Evolutionary conservation across 306 rosid species (phyloP), one percentile per base, ranked within the genome.

Genomic region (Coriaria nepalensis): DNA sequence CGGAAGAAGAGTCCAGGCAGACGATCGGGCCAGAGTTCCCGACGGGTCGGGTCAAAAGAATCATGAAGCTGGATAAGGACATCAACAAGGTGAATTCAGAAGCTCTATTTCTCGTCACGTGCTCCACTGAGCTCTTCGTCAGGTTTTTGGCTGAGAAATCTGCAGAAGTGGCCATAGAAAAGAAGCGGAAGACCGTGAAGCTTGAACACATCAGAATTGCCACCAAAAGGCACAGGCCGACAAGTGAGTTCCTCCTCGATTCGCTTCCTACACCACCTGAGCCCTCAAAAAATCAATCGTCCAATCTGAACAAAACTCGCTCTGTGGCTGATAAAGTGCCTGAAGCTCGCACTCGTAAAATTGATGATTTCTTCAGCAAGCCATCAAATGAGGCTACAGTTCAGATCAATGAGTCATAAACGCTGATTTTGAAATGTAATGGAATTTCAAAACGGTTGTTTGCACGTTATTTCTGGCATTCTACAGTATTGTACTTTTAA

Each of bases 121-220:
- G 64, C 71, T 78, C 94, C 50, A 61, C 96, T 37, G 79, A 84
- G 64, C 71, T 90, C 11, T 90, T 90, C 73, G 82, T 81, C 40
- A 67, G 65, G 35, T 78, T 78, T 41, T 73, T 90, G 4, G 95
- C 95, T 33, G 79, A 79, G 51, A 74, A 68, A 13, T 81, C 97
- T 5, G 84, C 85, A 6, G 68, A 65, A 10, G 75, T 62, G 6
- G 77, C 81, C 0, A 40, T 34, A 2, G 93, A 75, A 73, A 82
- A 80, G 93, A 82, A 92, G 49, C 82, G 96, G 48, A 81, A 75
- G 78, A 79, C 68, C 6, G 79, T 92, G 55, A 92, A 79, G 65
- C 79, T 85, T 0, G 93, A 85, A 20, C 87, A 85, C 63, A 9
- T 81, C 0, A 51, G 82, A 48, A 42, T 54, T 55, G 83, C 93